Conservation (phyloP, 148 eudicot genomes). For the Camellia japonica region DNA sequence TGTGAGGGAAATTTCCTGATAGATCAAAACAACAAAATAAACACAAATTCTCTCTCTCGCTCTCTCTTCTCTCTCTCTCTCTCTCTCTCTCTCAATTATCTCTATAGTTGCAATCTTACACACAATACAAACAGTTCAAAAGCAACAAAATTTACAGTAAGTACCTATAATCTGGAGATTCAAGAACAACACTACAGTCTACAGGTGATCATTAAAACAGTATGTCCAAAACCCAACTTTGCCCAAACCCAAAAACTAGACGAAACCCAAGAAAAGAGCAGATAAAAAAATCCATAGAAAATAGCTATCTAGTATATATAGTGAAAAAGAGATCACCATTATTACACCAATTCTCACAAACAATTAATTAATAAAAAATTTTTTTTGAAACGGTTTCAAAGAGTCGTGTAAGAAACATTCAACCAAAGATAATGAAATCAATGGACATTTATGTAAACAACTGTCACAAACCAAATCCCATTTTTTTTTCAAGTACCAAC, state of each 20-base stretch:
- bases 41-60: too few relatives aligned
- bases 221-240: constrained; percentile 1
- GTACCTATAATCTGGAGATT: constrained; percentile 10
- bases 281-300: background rate
- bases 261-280: constrained; percentile 11
- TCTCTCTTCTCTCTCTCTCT: too few relatives aligned
- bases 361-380: too few relatives aligned
- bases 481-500: background rate
- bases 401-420: constrained; percentile 8
- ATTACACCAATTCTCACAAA: background rate
- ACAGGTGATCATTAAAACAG: background rate
- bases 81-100: background rate
- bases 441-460: background rate
- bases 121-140: background rate
- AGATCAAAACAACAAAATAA: background rate
- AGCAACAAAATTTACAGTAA: background rate
- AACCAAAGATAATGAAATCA: background rate
- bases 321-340: background rate
- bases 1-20: background rate
- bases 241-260: background rate
- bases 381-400: background rate
- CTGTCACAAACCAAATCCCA: constrained; percentile 10
- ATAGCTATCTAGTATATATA: background rate
- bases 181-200: background rate
- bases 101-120: too few relatives aligned